These are phyloP conservation scores for Fraxinus latifolia DNA, from an alignment of 305 asterid species.

Conservation along the genomic window DNA sequence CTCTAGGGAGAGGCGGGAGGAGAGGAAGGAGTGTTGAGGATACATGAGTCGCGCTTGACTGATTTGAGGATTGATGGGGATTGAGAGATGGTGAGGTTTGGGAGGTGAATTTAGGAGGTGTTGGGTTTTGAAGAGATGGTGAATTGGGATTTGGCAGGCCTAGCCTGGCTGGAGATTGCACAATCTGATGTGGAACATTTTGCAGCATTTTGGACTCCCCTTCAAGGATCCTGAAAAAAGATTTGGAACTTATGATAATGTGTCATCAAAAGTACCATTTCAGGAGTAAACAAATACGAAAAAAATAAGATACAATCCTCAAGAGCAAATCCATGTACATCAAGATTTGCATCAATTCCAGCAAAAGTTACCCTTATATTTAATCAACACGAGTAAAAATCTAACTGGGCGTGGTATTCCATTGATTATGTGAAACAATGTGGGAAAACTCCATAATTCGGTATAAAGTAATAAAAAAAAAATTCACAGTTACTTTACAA, in stretches of 20 bases:
- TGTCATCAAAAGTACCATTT: neutral
- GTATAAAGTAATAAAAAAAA: neutral
- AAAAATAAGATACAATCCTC: neutral
- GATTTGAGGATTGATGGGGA: slow-evolving; percentile 42
- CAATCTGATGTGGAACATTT: slow-evolving; percentile 69
- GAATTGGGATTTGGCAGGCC: slow-evolving; percentile 84
- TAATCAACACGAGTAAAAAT: neutral
- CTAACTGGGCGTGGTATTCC: neutral
- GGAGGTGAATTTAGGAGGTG: slow-evolving; percentile 63
- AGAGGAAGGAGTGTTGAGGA: slow-evolving; percentile 80
- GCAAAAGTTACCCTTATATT: neutral
- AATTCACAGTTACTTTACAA: neutral
- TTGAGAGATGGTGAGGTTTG: slow-evolving; percentile 47
- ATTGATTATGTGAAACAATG: neutral
- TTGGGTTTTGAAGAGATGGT: slow-evolving; percentile 67
- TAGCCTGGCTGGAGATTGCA: slow-evolving; percentile 85
- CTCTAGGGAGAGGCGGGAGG: slow-evolving; percentile 85
- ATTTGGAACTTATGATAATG: neutral
- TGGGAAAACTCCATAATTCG: neutral
- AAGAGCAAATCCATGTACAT: neutral
- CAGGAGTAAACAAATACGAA: neutral
- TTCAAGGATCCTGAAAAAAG: slow-evolving; percentile 15
- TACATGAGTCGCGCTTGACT: slow-evolving; percentile 38
- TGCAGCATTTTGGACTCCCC: slow-evolving; percentile 52
- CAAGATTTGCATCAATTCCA: neutral